phyloP scores from a whole-genome alignment of 805 yeast species.

The Suhomyces prunicola region DNA sequence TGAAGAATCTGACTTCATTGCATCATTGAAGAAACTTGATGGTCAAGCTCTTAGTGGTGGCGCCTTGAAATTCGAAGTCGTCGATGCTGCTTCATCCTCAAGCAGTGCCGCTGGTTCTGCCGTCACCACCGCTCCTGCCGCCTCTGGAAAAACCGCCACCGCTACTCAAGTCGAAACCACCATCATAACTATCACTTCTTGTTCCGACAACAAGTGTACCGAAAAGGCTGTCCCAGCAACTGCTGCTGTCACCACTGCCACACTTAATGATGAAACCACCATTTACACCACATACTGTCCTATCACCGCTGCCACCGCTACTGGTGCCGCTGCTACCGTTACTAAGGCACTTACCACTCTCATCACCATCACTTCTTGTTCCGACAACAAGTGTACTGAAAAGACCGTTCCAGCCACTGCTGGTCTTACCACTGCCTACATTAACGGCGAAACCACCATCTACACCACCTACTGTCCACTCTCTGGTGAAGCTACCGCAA shows the following conservation, averaged over 20 bases:
- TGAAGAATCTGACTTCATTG: slow-evolving; percentile 22
- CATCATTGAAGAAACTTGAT: slow-evolving; percentile 19
- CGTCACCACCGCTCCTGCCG: slow-evolving; percentile 18
- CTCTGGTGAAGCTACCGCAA: slow-evolving; percentile 6
- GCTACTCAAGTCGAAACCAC: slow-evolving; percentile 18
- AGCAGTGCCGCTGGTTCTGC: not conserved
- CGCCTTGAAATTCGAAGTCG: slow-evolving; percentile 14
- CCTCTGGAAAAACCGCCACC: slow-evolving; percentile 24
- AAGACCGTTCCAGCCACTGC: slow-evolving; percentile 15
- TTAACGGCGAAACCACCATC: slow-evolving; percentile 32
- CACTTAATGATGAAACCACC: slow-evolving; percentile 32
- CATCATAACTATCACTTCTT: slow-evolving; percentile 37
- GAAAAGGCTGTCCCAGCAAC: slow-evolving; percentile 16
- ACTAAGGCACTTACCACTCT: slow-evolving; percentile 17
- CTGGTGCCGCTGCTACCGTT: slow-evolving; percentile 19
- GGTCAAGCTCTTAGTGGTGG: slow-evolving; percentile 22
- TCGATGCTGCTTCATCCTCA: slow-evolving; percentile 7
- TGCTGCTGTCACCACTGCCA: slow-evolving; percentile 23
- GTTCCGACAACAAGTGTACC: slow-evolving; percentile 29
- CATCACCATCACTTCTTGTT: slow-evolving; percentile 40
- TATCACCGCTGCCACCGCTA: slow-evolving; percentile 8
- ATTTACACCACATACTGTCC: slow-evolving; percentile 43
- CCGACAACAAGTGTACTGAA: slow-evolving; percentile 26
- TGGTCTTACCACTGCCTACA: slow-evolving; percentile 28
- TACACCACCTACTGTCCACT: slow-evolving; percentile 42